phyloP scores from a whole-genome alignment of 2,329 filamentous ascomycete species.

The Hymenoscyphus albidus region DNA sequence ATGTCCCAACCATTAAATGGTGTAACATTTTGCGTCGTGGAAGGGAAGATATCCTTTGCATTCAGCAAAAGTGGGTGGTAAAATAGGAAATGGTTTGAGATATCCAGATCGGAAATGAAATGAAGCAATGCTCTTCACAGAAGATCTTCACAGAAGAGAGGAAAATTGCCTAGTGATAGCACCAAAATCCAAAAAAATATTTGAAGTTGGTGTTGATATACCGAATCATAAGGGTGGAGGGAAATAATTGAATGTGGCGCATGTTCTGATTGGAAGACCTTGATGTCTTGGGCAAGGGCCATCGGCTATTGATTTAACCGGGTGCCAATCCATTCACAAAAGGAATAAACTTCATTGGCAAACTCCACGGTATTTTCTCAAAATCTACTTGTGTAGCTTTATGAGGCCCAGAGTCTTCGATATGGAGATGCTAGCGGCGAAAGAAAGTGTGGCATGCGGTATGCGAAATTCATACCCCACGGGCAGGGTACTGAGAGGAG shows the following conservation, averaged over 20 bases:
- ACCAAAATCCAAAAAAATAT: not conserved
- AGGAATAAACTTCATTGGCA: not conserved
- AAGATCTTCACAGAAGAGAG: not conserved
- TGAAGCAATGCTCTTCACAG: not conserved
- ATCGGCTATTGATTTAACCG: not conserved
- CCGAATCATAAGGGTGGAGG: not conserved
- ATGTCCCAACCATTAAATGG: slow-evolving; percentile 88
- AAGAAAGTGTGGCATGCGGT: too few species aligned
- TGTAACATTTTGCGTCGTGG: slow-evolving; percentile 60
- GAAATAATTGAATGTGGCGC: slow-evolving; percentile 1
- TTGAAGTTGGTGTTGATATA: not conserved
- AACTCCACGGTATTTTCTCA: not conserved
- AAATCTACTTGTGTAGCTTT: too few species aligned
- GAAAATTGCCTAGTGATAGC: not conserved
- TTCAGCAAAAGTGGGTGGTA: not conserved
- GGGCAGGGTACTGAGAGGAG: too few species aligned
- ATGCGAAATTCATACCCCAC: too few species aligned
- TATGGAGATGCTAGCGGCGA: too few species aligned
- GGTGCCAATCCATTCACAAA: not conserved
- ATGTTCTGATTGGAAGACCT: not conserved
- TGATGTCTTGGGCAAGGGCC: not conserved
- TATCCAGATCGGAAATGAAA: not conserved
- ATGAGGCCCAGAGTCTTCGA: too few species aligned
- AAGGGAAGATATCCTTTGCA: not conserved
- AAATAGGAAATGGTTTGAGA: slow-evolving; percentile 21